Base-by-base conservation (phyloP, 1,284 basidiomycete species). In the Marasmius sp. region DNA sequence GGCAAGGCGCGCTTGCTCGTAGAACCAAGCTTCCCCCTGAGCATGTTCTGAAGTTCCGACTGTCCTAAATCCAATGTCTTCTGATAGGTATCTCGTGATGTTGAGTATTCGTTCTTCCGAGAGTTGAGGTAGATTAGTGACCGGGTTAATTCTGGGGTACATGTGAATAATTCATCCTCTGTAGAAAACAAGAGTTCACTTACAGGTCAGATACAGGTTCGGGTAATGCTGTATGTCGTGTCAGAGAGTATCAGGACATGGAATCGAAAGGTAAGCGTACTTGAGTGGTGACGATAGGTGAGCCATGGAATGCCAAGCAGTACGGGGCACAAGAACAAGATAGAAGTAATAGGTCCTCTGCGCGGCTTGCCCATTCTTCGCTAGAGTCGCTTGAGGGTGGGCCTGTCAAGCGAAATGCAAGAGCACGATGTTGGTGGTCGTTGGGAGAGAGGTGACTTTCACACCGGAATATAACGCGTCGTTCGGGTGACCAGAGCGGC, bases 11-110 rank as follows among this genome's bases (percentile, higher is more conserved):
- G 91, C 89, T 68, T 91, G 84, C 50, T 81, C 75, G 20, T 90
- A 71, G 79, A 97, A 88, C 87, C 95, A 98, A 45, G 83, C 77
- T 69, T 98, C 95, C 6, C 92, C 95, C 34, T 87, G 75, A 0
- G 93, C 88, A 76, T 98, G 95, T 73, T 98, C 93, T 47, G 83
- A 81, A 0, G 95, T 97, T 0, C 97, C 97, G 16, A 97, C 93
- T 0, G 93, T 97, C 48, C 97, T 85, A 77, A 90, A 98, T 4
- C 96, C 96, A 62, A 97, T 93, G 37, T 87, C 87, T 71, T 95
- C 94, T 0, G 89, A 92, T 9, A 93, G 82, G 61, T 86, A 73
- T 64, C 82, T 84, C 1, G 87, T 82, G 58, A 87, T 77, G 2
- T 76, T 79, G 6, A 93, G 81, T 50, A 93, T 89, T 27, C 81